These are phyloP conservation scores for Prunus campanulata DNA, from an alignment of 306 rosid species.

Conservation along the genomic window DNA sequence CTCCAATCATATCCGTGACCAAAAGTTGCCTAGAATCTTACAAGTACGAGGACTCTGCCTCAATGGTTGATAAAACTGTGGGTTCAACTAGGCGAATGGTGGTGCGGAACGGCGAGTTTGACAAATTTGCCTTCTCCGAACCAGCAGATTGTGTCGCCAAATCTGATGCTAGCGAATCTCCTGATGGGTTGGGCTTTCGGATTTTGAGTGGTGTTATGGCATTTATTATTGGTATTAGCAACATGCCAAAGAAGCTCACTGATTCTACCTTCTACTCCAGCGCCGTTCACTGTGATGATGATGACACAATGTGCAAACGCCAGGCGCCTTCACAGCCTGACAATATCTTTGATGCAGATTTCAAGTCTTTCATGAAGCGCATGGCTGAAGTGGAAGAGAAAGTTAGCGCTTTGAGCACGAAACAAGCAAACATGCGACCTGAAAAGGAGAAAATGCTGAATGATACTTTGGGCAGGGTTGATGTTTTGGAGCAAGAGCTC, in stretches of 20 bases:
- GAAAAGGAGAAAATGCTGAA: background rate
- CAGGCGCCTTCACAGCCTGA: background rate
- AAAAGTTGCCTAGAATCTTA: background rate
- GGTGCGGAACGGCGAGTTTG: background rate
- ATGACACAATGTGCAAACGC: background rate
- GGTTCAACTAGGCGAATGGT: background rate
- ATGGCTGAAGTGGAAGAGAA: constrained; percentile 3
- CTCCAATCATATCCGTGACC: background rate
- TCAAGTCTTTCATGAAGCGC: constrained; percentile 1
- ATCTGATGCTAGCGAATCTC: background rate
- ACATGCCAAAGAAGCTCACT: constrained; percentile 8
- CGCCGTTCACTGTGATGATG: background rate
- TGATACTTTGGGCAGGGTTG: background rate
- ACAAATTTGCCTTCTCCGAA: background rate
- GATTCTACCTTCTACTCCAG: constrained; percentile 14
- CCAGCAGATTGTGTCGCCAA: background rate
- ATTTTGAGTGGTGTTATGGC: constrained; percentile 4
- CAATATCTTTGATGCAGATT: background rate
- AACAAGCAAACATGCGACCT: background rate
- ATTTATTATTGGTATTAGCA: background rate
- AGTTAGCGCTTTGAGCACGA: background rate
- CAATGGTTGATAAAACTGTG: background rate
- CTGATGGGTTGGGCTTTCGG: background rate
- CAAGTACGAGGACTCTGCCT: background rate
- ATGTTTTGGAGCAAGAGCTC: constrained; percentile 17